phyloP scores from a whole-genome alignment of 2,329 filamentous ascomycete species.

The Colletotrichum destructivum region DNA sequence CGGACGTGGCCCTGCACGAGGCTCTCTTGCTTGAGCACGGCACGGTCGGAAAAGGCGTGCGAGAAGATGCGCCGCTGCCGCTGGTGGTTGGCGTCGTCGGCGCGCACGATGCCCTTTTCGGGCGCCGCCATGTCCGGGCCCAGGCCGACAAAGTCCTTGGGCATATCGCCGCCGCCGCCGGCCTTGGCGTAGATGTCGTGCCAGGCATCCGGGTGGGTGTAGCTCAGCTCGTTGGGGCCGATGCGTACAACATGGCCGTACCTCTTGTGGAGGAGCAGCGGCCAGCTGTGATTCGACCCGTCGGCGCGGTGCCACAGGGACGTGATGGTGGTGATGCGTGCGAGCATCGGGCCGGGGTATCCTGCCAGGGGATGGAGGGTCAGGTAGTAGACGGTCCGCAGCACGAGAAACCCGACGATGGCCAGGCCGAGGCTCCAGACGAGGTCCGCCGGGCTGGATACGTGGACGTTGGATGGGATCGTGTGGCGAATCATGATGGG shows the following conservation, averaged over 20 bases:
- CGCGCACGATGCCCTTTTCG: constrained; percentile 41
- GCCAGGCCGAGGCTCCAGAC: constrained; percentile 13
- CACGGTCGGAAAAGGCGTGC: constrained; percentile 50
- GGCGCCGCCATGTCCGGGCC: constrained; percentile 50
- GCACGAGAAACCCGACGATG: constrained; percentile 14
- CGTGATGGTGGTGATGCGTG: constrained; percentile 25
- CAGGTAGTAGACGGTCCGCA: constrained; percentile 40
- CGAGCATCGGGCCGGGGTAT: constrained; percentile 37
- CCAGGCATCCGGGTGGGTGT: constrained; percentile 41
- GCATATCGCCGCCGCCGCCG: constrained; percentile 41
- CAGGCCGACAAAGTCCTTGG: constrained; percentile 48
- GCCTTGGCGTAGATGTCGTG: constrained; percentile 42
- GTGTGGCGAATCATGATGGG: constrained; percentile 13
- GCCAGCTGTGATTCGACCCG: constrained; percentile 39
- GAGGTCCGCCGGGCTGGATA: background rate
- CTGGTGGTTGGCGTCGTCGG: constrained; percentile 31
- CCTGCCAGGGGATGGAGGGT: constrained; percentile 34
- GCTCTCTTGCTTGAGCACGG: constrained; percentile 51
- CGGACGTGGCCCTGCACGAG: constrained; percentile 47
- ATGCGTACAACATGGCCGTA: constrained; percentile 45
- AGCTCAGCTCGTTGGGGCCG: constrained; percentile 42
- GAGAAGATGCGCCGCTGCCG: constrained; percentile 46
- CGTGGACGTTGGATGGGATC: constrained; percentile 4
- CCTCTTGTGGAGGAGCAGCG: constrained; percentile 43
- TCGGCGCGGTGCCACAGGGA: constrained; percentile 38